phyloP scores from a whole-genome alignment of 805 yeast species.

The Lipomyces starkeyi region DNA sequence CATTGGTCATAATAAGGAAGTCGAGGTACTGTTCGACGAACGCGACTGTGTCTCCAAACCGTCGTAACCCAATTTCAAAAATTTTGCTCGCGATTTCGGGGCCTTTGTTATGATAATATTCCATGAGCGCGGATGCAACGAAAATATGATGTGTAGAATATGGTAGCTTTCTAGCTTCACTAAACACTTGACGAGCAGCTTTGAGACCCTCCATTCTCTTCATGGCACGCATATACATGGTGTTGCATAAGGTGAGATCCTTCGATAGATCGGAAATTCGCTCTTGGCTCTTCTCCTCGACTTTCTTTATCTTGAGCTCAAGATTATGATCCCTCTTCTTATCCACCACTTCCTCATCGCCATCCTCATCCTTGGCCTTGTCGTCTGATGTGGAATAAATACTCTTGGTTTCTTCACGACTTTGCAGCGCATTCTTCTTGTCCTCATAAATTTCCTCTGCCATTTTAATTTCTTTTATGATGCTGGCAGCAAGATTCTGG shows the following conservation, averaged over 20 bases:
- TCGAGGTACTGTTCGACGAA: constrained; percentile 73
- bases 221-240: constrained; percentile 70
- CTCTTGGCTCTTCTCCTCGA: constrained; percentile 35
- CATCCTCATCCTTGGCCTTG: constrained; percentile 12
- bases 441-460: constrained; percentile 37
- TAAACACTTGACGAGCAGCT: constrained; percentile 75
- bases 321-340: background rate
- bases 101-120: constrained; percentile 63
- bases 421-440: constrained; percentile 29
- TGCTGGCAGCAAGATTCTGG: constrained; percentile 56
- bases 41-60: constrained; percentile 58
- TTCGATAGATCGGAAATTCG: constrained; percentile 43
- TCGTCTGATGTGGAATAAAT: constrained; percentile 1
- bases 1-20: constrained; percentile 70
- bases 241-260: constrained; percentile 68
- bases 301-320: constrained; percentile 25
- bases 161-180: constrained; percentile 68
- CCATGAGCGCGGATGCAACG: constrained; percentile 82
- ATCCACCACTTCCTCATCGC: background rate
- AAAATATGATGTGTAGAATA: constrained; percentile 74
- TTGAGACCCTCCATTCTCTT: constrained; percentile 70
- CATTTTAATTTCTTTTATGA: constrained; percentile 50
- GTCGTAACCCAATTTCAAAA: constrained; percentile 77
- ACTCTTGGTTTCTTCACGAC: constrained; percentile 10
- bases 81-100: constrained; percentile 72